A percentile compares a stretch with the other conserved stretches of the same genome.
phyloP scores from a whole-genome alignment of 495 filamentous ascomycete species.

The Halenospora varia region DNA sequence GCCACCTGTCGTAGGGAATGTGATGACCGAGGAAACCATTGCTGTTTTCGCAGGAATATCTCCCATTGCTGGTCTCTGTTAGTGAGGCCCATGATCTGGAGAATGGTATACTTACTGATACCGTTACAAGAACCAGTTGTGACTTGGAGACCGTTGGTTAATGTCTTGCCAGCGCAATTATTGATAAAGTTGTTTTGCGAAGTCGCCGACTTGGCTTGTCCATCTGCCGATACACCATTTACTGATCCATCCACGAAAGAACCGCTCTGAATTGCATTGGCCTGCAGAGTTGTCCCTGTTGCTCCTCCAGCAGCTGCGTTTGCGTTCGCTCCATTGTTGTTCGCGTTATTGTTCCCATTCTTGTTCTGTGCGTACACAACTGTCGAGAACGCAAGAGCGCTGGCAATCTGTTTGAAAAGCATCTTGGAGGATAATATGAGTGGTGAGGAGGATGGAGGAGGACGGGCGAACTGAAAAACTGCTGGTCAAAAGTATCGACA shows the following conservation, averaged over 20 bases:
- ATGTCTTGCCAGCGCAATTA: conserved; percentile 58
- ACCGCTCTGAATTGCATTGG: conserved; percentile 22
- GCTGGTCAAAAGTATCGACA: conserved; percentile 10
- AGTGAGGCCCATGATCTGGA: conserved; percentile 24
- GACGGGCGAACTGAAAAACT: conserved; percentile 7
- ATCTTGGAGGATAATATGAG: conserved; percentile 18
- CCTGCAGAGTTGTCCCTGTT: conserved; percentile 10
- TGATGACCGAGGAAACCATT: conserved; percentile 66
- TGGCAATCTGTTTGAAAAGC: conserved; percentile 19
- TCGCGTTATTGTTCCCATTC: no score
- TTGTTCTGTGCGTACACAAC: no score
- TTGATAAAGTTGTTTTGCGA: conserved; percentile 61
- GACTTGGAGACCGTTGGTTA: conserved; percentile 66
- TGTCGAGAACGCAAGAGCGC: conserved; percentile 19
- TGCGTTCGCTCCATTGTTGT: no score
- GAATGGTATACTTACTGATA: conserved; percentile 48
- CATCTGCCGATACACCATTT: conserved; percentile 20
- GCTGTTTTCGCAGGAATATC: conserved; percentile 57
- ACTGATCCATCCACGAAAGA: conserved; percentile 21
- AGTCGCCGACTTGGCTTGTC: conserved; percentile 21
- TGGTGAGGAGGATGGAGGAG: background rate
- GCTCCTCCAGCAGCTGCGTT: no score
- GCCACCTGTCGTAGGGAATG: conserved; percentile 45
- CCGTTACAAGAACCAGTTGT: conserved; percentile 67
- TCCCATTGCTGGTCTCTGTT: conserved; percentile 54